Evolutionary conservation across 129 eudicot species (phyloP).

Genomic region (Helichrysum umbraculigerum): DNA sequence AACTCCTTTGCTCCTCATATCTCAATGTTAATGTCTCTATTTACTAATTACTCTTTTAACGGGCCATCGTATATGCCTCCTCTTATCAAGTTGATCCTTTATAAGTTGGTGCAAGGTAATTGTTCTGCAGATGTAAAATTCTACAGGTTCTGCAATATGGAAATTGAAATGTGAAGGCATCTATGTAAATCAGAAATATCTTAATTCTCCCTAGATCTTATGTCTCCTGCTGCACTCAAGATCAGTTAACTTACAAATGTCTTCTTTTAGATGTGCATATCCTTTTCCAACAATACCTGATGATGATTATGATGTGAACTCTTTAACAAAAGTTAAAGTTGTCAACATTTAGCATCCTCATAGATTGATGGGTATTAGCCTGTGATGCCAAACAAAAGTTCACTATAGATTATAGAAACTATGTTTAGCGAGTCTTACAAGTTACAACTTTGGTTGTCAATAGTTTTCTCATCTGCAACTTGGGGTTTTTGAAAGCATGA

Average conservation of each 20-base stretch:
- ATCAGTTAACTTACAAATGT: neutral
- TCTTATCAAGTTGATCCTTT: neutral
- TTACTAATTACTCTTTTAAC: conserved; percentile 4
- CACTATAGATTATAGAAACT: too few species aligned
- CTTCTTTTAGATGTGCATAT: neutral
- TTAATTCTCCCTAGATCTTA: neutral
- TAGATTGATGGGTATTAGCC: neutral
- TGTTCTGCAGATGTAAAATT: neutral
- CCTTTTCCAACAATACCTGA: neutral
- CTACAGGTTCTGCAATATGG: neutral
- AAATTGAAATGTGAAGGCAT: neutral
- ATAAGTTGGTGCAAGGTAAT: neutral
- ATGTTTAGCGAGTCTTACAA: neutral
- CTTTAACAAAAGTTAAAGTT: neutral
- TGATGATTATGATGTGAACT: neutral
- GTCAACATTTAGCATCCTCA: neutral
- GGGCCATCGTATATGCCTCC: neutral
- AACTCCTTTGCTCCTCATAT: conserved; percentile 19
- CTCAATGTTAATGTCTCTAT: conserved; percentile 17
- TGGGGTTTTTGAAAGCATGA: neutral
- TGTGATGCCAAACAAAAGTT: neutral
- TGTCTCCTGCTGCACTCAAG: neutral
- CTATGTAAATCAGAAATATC: neutral
- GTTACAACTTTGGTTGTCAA: neutral
- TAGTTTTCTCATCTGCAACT: neutral